phyloP scores from a whole-genome alignment of 805 yeast species.

The Sugiyamaella marilandica region DNA sequence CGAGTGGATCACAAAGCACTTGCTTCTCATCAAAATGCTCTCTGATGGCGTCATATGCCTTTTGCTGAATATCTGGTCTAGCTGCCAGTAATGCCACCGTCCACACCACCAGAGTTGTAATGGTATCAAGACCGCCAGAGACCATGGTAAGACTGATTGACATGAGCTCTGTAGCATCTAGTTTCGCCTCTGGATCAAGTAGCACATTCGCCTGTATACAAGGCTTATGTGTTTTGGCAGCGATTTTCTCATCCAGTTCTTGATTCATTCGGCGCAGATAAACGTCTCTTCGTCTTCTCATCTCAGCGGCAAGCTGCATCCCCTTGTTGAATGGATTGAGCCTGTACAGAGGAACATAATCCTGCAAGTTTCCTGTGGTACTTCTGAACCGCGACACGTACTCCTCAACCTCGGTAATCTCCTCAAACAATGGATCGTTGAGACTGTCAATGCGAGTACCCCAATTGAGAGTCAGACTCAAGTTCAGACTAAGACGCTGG shows the following conservation, averaged over 20 bases:
- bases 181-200: slow-evolving; percentile 26
- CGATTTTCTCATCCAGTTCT: slow-evolving; percentile 28
- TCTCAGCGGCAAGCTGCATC: slow-evolving; percentile 26
- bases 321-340: slow-evolving; percentile 31
- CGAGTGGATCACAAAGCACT: slow-evolving; percentile 27
- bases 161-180: slow-evolving; percentile 39
- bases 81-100: slow-evolving; percentile 53
- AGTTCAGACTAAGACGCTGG: slow-evolving; percentile 36
- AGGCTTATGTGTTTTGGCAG: slow-evolving; percentile 28
- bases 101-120: slow-evolving; percentile 58
- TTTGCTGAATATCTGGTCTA: slow-evolving; percentile 39
- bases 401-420: slow-evolving; percentile 32
- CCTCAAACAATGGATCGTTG: slow-evolving; percentile 28
- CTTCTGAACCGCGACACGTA: slow-evolving; percentile 34
- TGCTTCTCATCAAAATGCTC: slow-evolving; percentile 26
- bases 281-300: slow-evolving; percentile 30
- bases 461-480: slow-evolving; percentile 37
- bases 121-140: slow-evolving; percentile 73
- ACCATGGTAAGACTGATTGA: slow-evolving; percentile 68
- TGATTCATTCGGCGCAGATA: slow-evolving; percentile 31
- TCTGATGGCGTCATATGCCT: slow-evolving; percentile 42
- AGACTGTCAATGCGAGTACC: slow-evolving; percentile 38
- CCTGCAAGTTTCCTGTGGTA: slow-evolving; percentile 37
- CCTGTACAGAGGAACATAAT: slow-evolving; percentile 35
- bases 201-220: slow-evolving; percentile 36